phyloP scores from a whole-genome alignment of 2,329 filamentous ascomycete genomes.

The Chaetomiaceae sp. region DNA sequence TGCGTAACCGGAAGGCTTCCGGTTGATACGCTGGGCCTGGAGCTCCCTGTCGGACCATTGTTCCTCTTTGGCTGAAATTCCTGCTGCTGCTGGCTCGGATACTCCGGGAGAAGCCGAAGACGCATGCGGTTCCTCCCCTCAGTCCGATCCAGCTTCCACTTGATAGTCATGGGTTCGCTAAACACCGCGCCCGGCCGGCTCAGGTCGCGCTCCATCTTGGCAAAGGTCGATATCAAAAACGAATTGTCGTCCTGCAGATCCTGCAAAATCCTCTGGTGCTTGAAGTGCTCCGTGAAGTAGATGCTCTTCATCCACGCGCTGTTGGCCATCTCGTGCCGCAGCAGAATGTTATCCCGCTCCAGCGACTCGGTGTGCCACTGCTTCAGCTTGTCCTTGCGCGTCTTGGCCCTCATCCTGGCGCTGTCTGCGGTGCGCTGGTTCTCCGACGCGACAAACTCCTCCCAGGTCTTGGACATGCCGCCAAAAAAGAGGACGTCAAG shows the following conservation, averaged over 20 bases:
- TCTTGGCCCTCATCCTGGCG: constrained; percentile 63
- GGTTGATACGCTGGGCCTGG: constrained; percentile 22
- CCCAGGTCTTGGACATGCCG: constrained; percentile 77
- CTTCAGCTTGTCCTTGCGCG: constrained; percentile 76
- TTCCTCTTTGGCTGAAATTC: constrained; percentile 74
- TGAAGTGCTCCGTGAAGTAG: constrained; percentile 84
- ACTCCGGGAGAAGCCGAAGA: constrained; percentile 77
- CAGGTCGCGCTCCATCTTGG: constrained; percentile 73
- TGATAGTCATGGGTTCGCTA: constrained; percentile 57
- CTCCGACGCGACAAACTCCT: constrained; percentile 77
- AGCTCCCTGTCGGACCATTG: constrained; percentile 15
- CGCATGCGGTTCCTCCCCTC: constrained; percentile 96
- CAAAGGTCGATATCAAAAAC: constrained; percentile 71
- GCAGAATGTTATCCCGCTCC: constrained; percentile 64
- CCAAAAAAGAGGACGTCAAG: constrained; percentile 81
- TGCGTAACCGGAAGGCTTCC: constrained; percentile 16
- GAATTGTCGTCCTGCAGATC: constrained; percentile 88
- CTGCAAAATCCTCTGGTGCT: constrained; percentile 82
- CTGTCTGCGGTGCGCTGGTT: constrained; percentile 77
- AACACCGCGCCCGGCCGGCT: constrained; percentile 78
- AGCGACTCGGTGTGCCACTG: constrained; percentile 71
- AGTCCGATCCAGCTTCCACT: constrained; percentile 92
- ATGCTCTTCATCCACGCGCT: constrained; percentile 95
- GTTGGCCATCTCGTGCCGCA: constrained; percentile 82
- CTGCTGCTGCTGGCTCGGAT: constrained; percentile 56